Base-by-base conservation (phyloP, 2,329 filamentous ascomycete genomes). In the Clarireedia monteithiana region DNA sequence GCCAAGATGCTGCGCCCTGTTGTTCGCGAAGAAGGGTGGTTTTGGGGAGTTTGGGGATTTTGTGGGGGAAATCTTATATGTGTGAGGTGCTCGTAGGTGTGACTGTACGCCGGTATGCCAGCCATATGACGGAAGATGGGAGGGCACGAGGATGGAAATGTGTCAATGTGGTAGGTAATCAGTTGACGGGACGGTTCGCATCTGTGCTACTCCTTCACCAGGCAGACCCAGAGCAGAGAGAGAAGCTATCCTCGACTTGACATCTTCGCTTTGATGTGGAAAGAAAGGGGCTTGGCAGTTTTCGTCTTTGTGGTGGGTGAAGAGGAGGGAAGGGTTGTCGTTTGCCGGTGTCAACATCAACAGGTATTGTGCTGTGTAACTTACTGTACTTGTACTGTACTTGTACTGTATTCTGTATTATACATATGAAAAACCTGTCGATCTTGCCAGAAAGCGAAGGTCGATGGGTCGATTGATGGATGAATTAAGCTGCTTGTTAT, bases 201-300 rank as follows among this genome's bases (percentile, higher is more conserved):
- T 42, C 9, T 20, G 17, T 42, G 39, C 17, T n/a, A 42, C 39
- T 38, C 9, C 20, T 42, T n/a, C 3, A 42, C 39, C 9, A 42
- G 39, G n/a, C 20, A 42, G 39, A 24, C 23, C 3, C 4, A 26
- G 12, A 44, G 20, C 20, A 20, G 20, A 20, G 20, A 12, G 10
- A 34, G 10, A 34, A 12, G 30, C 4, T 34, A 34, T 14, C 30
- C 42, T 46, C 42, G 42, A 26, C 12, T 20, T 24, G 10, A 12
- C 6, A 30, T 47, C 26, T n/a, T 48, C 51, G 45, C 23, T 34
- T 48, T 48, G 26, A 38, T 4, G 20, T 48, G 36, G 52, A 26
- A 42, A 49, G n/a, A 42, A 54, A 34, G 44, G 51, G 45, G 24
- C 51, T 54, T 54, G 44, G 51, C 45, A 23, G n/a, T 54, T 54